phyloP scores from a whole-genome alignment of 371 early-diverging fungal species.

The Apophysomyces elegans region DNA sequence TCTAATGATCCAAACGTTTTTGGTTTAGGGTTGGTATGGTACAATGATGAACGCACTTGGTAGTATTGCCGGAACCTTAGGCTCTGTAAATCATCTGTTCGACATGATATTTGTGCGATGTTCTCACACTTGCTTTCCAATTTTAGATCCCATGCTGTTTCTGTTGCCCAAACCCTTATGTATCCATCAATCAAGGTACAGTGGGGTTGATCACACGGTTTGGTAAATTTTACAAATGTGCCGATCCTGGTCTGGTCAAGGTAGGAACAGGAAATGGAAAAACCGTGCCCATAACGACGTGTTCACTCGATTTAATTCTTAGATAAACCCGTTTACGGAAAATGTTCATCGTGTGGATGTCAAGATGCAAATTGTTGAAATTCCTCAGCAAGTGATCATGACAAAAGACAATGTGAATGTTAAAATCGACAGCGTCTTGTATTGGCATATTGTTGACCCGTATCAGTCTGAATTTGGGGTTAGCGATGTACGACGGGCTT shows the following conservation, averaged over 20 bases:
- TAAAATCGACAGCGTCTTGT: constrained; percentile 83
- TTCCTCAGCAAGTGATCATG: constrained; percentile 82
- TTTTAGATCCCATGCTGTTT: constrained; percentile 37
- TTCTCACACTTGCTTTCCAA: not conserved
- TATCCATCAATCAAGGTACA: constrained; percentile 66
- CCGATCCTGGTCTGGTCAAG: constrained; percentile 85
- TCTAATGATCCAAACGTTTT: no score
- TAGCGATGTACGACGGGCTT: constrained; percentile 70
- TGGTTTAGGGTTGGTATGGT: constrained; percentile 45
- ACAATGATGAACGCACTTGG: constrained; percentile 58
- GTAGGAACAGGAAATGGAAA: constrained; percentile 33
- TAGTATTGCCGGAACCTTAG: constrained; percentile 43
- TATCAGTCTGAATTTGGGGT: constrained; percentile 81
- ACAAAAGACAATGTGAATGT: constrained; percentile 90
- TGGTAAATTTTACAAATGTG: constrained; percentile 86
- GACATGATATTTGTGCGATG: not conserved
- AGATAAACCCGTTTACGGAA: constrained; percentile 78
- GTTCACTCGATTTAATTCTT: not conserved
- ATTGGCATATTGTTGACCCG: constrained; percentile 85
- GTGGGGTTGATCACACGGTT: constrained; percentile 82
- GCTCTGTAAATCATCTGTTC: constrained; percentile 35
- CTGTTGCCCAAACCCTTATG: constrained; percentile 83
- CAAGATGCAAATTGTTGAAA: constrained; percentile 76
- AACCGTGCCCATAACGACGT: not conserved
- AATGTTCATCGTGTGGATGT: constrained; percentile 67